Base-by-base conservation (phyloP, 768 basidiomycete genomes). In the Tremella yokohamensis region DNA sequence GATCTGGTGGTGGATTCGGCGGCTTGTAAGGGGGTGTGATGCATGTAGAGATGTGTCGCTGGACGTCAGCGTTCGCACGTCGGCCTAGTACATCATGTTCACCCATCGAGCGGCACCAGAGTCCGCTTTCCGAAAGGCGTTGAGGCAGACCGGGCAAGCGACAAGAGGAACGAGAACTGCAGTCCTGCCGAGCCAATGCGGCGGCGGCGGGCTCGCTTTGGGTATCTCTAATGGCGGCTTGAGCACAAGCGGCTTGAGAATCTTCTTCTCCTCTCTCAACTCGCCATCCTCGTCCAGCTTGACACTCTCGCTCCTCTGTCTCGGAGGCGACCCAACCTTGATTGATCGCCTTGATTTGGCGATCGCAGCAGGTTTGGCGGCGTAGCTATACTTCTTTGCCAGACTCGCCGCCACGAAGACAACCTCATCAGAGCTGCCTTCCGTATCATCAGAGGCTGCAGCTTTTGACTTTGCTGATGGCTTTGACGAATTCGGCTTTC, bases 1-100 rank as follows among this genome's bases (percentile, higher is more conserved):
- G 58, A 40, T 73, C 63, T 8, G 71, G 71, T 1, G 64, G 56
- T n/a, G 58, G 54, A 45, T 70, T 66, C 6, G 71, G 71, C n/a
- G 66, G 64, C 48, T 64, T 52, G 40, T 57, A 73, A 8, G 63
- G 57, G 8, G 68, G 66, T 38, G 71, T 64, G 12, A 68, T 56
- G 45, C 71, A 73, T 6, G 53, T 63, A 15, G 68, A 64, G 19
- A 68, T 70, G 48, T 73, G 71, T 56, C 60, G 44, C 71, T 73
- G 48, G 19, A 34, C 12, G n/a, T 45, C 15, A 54, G 40, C 44
- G 20, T 13, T 18, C 40, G 24, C n/a, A 4, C 42, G 15, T 16
- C 42, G 8, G 7, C 8, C 16, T 29, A 37, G 37, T 7, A 13
- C 40, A 52, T 13, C 2, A 2, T 11, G 64, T 68, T 42, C 40